phyloP scores from a whole-genome alignment of 1,139 yeast species.

The Protomyces arabidopsidicola region DNA sequence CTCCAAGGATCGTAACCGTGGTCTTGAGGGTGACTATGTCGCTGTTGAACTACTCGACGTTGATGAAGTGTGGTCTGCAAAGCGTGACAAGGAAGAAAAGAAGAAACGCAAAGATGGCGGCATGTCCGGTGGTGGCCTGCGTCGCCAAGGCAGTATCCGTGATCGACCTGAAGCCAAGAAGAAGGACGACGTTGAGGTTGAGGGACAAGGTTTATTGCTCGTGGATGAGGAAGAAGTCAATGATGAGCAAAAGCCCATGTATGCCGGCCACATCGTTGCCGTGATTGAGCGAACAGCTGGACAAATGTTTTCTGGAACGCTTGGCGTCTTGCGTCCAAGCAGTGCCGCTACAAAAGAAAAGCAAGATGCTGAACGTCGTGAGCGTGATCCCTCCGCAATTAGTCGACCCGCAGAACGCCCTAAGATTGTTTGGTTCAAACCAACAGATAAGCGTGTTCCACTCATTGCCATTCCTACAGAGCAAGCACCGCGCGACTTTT shows the following conservation, averaged over 20 bases:
- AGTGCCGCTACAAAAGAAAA: conserved; percentile 86
- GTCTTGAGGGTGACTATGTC: conserved; percentile 91
- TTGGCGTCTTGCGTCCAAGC: conserved; percentile 90
- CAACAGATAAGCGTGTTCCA: conserved; percentile 95
- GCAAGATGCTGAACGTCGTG: conserved; percentile 52
- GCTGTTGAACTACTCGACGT: conserved; percentile 91
- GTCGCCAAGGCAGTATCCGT: conserved; percentile 83
- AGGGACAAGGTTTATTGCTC: conserved; percentile 84
- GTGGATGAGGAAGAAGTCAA: conserved; percentile 95
- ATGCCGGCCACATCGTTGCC: conserved; percentile 98
- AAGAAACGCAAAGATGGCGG: conserved; percentile 68
- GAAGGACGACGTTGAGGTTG: conserved; percentile 97
- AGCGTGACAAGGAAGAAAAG: conserved; percentile 94
- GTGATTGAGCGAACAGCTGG: conserved; percentile 97
- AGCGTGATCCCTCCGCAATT: conserved; percentile 40
- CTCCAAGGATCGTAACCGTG: conserved; percentile 96
- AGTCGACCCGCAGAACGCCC: conserved; percentile 52
- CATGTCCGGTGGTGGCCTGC: conserved; percentile 47
- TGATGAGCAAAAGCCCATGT: conserved; percentile 86
- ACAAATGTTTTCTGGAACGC: conserved; percentile 81
- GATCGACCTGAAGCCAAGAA: conserved; percentile 98
- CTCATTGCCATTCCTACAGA: conserved; percentile 97
- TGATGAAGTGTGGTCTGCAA: conserved; percentile 96
- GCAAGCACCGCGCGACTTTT: conserved; percentile 93
- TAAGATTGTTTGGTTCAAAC: conserved; percentile 97